Evolutionary conservation across 371 early-diverging fungal species (phyloP), one percentile per base, ranked within the genome.

Genomic region (Funneliformis caledonium): DNA sequence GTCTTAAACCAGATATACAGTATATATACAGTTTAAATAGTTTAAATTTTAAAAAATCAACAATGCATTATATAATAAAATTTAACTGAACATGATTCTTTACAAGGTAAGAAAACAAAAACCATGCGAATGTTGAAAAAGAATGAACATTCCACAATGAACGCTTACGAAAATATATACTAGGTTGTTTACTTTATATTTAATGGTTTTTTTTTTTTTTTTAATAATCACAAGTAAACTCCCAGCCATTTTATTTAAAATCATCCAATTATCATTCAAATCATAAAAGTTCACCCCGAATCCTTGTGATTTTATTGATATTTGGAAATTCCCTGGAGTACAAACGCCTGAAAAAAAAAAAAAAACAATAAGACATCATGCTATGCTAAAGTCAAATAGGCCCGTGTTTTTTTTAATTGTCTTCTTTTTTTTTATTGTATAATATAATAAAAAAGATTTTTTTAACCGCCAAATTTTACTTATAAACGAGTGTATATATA

Each of bases 301-400:
- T 48, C 72, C 72, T 72, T 72, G 50, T 72, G 72, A 72, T 72
- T 50, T 72, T 72, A 31, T 14, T 26, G 26, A 72, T 10, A 48
- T 72, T 50, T 72, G 50, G 72, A 11, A 72, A 72, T 48, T 42
- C 48, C 5, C 11, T 72, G 72, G 50, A 48, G 31, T 48, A 72
- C 72, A 72, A 72, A 72, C 72, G 72, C 72, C 72, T 72, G 72
- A 72, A 72, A 72, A 26, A 69, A 43, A 33, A 43, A 43, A 14
- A 43, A 69, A 33, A 43, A 43, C 26, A 26, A 26, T 26, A 52
- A 12, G 52, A 2, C 12, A 42, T 68, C 19, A 42, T 69, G 5
- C n/a, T 33, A 19, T 45, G 19, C 19, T 31, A 26, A 26, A 16
- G 14, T 60, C 6, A n/a, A 60, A 1, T 11, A 26, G 22, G 64